Evolutionary conservation across 352 stramenopile genomes (phyloP), one percentile per base, ranked within the genome.

Genomic region (Pythium apleroticum): DNA sequence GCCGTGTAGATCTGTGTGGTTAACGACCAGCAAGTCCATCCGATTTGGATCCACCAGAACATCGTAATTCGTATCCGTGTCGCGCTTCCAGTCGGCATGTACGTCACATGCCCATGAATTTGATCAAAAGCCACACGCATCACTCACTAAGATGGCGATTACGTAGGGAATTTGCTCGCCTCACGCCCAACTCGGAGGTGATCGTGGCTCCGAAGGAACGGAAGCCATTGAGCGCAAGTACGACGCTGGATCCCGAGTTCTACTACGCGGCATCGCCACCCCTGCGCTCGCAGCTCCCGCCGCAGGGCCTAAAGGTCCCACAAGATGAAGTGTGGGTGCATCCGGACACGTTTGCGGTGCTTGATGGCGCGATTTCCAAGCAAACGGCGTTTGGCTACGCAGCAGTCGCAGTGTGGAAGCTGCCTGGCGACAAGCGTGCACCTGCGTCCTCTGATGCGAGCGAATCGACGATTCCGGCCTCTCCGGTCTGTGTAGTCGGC

Each of bases 21-120:
- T 14, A 95, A 95, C 68, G 77, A 94, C 63, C 89, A 89, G 58
- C 88, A 92, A 76, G 75, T 93, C 59, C 90, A 76, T 56, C 86
- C 89, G 4, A 91, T 93, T 58, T 91, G 81, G 77, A 76, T 94
- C 54, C 88, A 92, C 39, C 77, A 90, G 50, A 86, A 90, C 66
- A 81, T 84, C 19, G 69, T 94, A 24, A 89, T 94, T 56, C 84
- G 80, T 41, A 75, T 94, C 30, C 71, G 76, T 6, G 77, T 77
- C 22, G 77, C 75, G 9, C 76, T 94, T 1, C 75, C 83, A 7
- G 60, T 78, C 43, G 83, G 85, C 69, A 81, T 91, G 86, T 94
- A 74, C 58, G 82, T 75, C 10, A 19, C 24, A 15, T 27, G 48
- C 11, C 14, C 4, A 2, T 31, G 46, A 55, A 20, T 20, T 19